Evolutionary conservation across 306 rosid species (phyloP).

Genomic region (Delonix regia): DNA sequence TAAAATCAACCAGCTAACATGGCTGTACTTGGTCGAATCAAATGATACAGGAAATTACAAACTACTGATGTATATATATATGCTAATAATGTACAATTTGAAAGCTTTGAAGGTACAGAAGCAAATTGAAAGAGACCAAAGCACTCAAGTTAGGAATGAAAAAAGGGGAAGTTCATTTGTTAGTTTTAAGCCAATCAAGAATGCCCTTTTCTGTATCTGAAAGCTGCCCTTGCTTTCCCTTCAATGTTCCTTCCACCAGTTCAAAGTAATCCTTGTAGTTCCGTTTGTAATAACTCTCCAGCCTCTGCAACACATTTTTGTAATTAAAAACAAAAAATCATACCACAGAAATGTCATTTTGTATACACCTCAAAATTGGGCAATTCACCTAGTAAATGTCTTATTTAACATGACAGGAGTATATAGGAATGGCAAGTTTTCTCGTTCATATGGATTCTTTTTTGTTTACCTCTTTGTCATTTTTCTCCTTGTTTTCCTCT

Average conservation of each 20-base stretch:
- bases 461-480: constrained; percentile 86
- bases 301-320: constrained; percentile 53
- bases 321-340: neutral
- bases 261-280: constrained; percentile 96
- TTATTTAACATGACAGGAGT: too few species aligned
- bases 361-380: too few species aligned
- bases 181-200: constrained; percentile 79
- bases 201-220: constrained; percentile 84
- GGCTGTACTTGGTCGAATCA: neutral
- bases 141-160: neutral
- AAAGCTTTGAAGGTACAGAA: neutral
- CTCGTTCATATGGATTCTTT: too few species aligned
- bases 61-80: neutral
- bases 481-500: constrained; percentile 84
- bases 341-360: neutral
- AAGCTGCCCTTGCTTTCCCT: constrained; percentile 50
- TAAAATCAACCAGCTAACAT: too few species aligned
- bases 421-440: too few species aligned
- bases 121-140: too few species aligned
- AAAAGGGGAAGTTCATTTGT: constrained; percentile 38
- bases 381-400: too few species aligned
- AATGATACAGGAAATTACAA: neutral
- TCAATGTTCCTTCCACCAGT: constrained; percentile 68
- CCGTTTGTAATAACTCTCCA: constrained; percentile 84
- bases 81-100: neutral